phyloP scores from a whole-genome alignment of 2,329 filamentous ascomycete genomes.

The Monosporascus sp. region DNA sequence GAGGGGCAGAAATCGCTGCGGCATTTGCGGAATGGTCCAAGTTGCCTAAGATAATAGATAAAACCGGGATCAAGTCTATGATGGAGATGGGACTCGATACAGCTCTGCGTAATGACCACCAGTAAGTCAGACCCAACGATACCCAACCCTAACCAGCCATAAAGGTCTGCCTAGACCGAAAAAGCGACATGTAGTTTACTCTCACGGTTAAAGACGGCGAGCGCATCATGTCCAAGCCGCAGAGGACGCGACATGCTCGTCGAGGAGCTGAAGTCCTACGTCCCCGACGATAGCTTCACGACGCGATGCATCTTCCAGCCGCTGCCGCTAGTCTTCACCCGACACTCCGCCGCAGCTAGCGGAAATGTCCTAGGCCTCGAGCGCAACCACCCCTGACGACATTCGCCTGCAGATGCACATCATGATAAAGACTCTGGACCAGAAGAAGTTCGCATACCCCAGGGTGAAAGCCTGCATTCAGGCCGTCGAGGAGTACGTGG shows the following conservation, averaged over 20 bases:
- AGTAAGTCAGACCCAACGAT: slow-evolving; percentile 1
- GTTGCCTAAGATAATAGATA: background rate
- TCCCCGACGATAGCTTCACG: slow-evolving; percentile 8
- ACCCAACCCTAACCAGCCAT: too few species aligned
- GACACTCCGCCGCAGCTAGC: background rate
- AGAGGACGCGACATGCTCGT: slow-evolving; percentile 3
- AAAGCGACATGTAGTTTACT: slow-evolving; percentile 10
- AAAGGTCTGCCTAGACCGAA: background rate
- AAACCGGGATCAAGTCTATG: slow-evolving; percentile 1
- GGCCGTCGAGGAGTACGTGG: slow-evolving; percentile 10
- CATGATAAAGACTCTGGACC: slow-evolving; percentile 4
- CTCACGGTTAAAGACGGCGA: slow-evolving; percentile 10
- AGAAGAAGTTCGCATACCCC: background rate
- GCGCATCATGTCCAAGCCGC: slow-evolving; percentile 3
- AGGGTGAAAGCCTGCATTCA: slow-evolving; percentile 1
- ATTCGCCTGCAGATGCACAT: background rate
- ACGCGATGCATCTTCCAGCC: slow-evolving; percentile 11
- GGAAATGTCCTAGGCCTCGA: slow-evolving; percentile 6
- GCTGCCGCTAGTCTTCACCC: background rate
- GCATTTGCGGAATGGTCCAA: background rate
- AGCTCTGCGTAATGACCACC: background rate
- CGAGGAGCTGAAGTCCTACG: background rate
- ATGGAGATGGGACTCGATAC: background rate
- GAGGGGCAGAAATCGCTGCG: background rate
- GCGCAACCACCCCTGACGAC: background rate